Percentiles rank a stretch among this genome's conserved stretches.
Conservation (phyloP, 1,284 basidiomycete genomes). For the Crucibulum cyathiforme region DNA sequence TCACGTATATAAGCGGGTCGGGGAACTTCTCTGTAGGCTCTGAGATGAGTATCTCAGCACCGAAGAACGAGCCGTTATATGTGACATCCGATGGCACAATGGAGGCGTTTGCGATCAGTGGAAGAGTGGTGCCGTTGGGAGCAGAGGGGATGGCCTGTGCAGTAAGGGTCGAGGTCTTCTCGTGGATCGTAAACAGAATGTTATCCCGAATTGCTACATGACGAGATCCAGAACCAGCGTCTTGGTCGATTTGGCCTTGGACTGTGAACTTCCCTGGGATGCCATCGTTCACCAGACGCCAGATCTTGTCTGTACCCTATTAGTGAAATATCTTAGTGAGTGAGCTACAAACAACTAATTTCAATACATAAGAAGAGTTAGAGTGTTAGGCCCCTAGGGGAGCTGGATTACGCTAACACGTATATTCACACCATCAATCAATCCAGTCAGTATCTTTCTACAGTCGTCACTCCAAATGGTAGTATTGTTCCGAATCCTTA, state of each 20-base stretch:
- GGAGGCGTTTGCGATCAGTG: conserved; percentile 57
- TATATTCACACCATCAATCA: no score
- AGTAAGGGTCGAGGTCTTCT: conserved; percentile 65
- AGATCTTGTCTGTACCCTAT: conserved; percentile 67
- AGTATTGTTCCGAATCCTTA: no score
- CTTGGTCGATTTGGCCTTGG: conserved; percentile 63
- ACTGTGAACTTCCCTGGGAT: conserved; percentile 53
- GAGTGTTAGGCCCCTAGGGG: neutral
- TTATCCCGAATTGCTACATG: conserved; percentile 64
- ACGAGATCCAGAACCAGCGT: conserved; percentile 62
- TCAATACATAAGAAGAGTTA: neutral
- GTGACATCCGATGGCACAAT: conserved; percentile 52
- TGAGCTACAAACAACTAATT: no score
- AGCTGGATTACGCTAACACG: neutral
- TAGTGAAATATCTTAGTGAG: no score
- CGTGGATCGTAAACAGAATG: conserved; percentile 63
- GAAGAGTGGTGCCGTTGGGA: conserved; percentile 50
- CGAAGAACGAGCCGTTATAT: conserved; percentile 50
- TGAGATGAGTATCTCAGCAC: conserved; percentile 63
- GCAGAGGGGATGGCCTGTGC: conserved; percentile 58
- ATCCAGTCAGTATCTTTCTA: no score
- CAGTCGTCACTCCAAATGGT: no score
- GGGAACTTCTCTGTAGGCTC: conserved; percentile 51
- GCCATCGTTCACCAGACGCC: conserved; percentile 55
- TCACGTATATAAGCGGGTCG: conserved; percentile 61